A percentile compares a stretch with the other conserved stretches of the same genome.
These are phyloP conservation scores for Leishmania aethiopica DNA, from an alignment of 208 protist genomes.

Conservation along the genomic window DNA sequence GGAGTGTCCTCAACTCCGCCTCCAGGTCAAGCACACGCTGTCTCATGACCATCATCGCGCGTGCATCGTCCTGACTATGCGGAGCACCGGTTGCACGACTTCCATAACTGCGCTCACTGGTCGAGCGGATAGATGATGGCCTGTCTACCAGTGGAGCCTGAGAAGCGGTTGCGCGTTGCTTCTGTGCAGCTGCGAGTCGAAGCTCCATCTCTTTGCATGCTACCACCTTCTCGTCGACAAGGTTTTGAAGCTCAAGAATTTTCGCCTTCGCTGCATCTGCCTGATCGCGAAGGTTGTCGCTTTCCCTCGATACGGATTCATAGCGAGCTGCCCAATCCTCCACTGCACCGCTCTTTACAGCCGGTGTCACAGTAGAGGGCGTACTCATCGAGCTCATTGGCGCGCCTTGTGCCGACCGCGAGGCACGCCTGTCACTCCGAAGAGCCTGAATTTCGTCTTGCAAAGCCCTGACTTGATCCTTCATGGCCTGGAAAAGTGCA, in stretches of 20 bases:
- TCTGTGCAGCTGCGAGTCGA: constrained; percentile 33
- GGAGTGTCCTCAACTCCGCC: constrained; percentile 16
- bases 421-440: constrained; percentile 13
- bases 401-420: constrained; percentile 10
- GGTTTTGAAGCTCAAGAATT: constrained; percentile 37
- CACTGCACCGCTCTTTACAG: neutral
- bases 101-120: constrained; percentile 10
- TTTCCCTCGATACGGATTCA: constrained; percentile 30
- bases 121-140: constrained; percentile 9
- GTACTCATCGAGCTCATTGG: neutral
- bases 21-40: constrained; percentile 30
- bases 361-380: no score
- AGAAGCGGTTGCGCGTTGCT: constrained; percentile 11
- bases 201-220: constrained; percentile 59
- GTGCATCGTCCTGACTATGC: neutral
- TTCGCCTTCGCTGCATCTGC: constrained; percentile 40
- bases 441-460: constrained; percentile 34
- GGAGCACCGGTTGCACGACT: neutral
- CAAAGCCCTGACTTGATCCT: constrained; percentile 53
- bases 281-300: constrained; percentile 50
- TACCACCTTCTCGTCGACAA: constrained; percentile 43
- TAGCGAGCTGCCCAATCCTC: constrained; percentile 23
- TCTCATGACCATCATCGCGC: constrained; percentile 8
- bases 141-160: neutral
- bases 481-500: constrained; percentile 64